A percentile compares a stretch with the other conserved stretches of the same genome.
phyloP scores from a whole-genome alignment of 192 early-diverging fungal genomes.

The Diversispora epigaea region DNA sequence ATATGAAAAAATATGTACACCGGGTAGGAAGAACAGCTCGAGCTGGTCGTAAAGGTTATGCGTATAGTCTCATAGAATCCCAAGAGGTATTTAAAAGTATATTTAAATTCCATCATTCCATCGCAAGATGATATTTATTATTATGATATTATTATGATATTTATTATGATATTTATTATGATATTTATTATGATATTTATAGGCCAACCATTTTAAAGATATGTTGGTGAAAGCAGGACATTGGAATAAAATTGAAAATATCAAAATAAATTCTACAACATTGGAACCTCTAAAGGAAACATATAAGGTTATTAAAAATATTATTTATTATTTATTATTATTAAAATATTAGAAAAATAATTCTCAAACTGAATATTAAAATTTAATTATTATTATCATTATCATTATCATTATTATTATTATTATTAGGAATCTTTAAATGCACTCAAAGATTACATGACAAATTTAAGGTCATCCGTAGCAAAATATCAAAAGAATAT shows the following conservation, averaged over 20 bases:
- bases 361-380: neutral
- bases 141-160: neutral
- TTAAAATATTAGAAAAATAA: neutral
- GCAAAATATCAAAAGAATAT: slow-evolving; percentile 3
- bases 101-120: neutral
- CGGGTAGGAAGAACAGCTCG: slow-evolving; percentile 90
- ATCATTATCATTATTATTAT: neutral
- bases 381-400: neutral
- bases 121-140: neutral
- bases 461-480: neutral
- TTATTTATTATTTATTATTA: neutral
- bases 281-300: slow-evolving; percentile 5
- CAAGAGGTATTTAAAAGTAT: slow-evolving; percentile 46
- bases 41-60: slow-evolving; percentile 79
- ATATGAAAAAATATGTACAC: slow-evolving; percentile 88
- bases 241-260: slow-evolving; percentile 50
- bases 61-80: slow-evolving; percentile 70
- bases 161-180: neutral
- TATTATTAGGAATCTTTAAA: slow-evolving; percentile 15
- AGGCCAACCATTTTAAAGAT: slow-evolving; percentile 65
- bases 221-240: slow-evolving; percentile 69
- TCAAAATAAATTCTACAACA: slow-evolving; percentile 45
- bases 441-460: slow-evolving; percentile 28
- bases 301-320: slow-evolving; percentile 3
- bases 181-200: neutral